Evolutionary conservation across 257 asterid species (phyloP), one percentile per base, ranked within the genome.

Genomic region (Solanum ossicruentum): DNA sequence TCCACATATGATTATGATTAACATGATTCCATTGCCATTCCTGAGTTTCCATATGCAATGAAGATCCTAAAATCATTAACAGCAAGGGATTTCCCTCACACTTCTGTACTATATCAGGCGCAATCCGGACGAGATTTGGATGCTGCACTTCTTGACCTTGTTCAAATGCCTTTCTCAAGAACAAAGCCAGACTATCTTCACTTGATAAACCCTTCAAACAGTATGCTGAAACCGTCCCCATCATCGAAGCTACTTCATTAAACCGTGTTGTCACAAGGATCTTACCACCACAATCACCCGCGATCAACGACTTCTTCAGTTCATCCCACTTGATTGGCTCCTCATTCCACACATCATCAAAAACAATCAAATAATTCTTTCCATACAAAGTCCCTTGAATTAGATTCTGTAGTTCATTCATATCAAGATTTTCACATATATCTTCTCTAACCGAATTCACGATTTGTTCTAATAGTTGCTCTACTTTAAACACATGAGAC

Each of bases 341-440:
- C 43, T 86, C 86, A 80, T 83, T 89, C 90, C 92, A 88, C 3
- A 88, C 85, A 85, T 88, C 92, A 28, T 88, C 92, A 77, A 89
- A 51, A 52, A 85, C 84, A 80, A 88, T 55, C 6, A 90, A 69
- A 85, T 63, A 88, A 2, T 49, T 73, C 54, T 47, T 84, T 7
- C 85, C 89, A 57, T 60, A 66, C 89, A 90, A 69, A 57, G 51
- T 73, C 11, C 86, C 52, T 17, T 18, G 87, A 72, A 89, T 84
- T 0, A 8, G 57, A 13, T 79, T 83, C 77, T 23, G 67, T 71
- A 90, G 49, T 11, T 85, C 81, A 84, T 88, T 86, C 83, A 85
- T 72, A 21, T 83, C 56, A 36, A 73, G 67, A 58, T 83, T 58
- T 51, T 58, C 52, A 83, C 84, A 17, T 3, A 56, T 60, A 54